phyloP scores from a whole-genome alignment of 192 early-diverging fungal species.

The Backusella parvicylindrica region DNA sequence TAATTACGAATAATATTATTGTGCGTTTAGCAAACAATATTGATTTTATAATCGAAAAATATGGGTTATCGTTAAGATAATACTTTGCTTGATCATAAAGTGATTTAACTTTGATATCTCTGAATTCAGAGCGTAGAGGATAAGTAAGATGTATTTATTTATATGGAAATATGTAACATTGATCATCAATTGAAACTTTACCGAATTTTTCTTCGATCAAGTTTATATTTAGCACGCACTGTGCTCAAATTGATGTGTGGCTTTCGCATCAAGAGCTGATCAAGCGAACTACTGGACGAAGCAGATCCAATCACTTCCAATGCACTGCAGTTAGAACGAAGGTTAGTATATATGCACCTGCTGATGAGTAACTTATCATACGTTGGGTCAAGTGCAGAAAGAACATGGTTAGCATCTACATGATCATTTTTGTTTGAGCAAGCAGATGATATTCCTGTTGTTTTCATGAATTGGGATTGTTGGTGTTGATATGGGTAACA shows the following conservation, averaged over 20 bases:
- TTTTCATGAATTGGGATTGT: not conserved
- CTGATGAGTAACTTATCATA: not conserved
- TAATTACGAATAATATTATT: slow-evolving; percentile 28
- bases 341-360: not conserved
- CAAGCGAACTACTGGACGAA: slow-evolving; percentile 6
- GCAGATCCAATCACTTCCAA: slow-evolving; percentile 18
- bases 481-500: not conserved
- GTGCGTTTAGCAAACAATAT: slow-evolving; percentile 14
- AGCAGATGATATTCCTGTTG: not conserved
- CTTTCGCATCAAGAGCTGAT: slow-evolving; percentile 19
- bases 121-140: not conserved
- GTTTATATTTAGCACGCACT: slow-evolving; percentile 19
- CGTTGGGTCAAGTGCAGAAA: slow-evolving; percentile 26
- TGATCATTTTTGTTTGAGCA: not conserved
- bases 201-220: slow-evolving; percentile 16
- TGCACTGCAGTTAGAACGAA: not conserved
- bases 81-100: not conserved
- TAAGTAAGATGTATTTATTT: not conserved
- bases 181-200: not conserved
- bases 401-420: not conserved
- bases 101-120: not conserved
- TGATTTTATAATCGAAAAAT: slow-evolving; percentile 7
- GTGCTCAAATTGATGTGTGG: slow-evolving; percentile 26
- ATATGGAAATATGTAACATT: not conserved
- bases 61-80: not conserved